These are phyloP conservation scores for Botrytis squamosa DNA, from an alignment of 2,329 filamentous ascomycete genomes.

Conservation along the genomic window DNA sequence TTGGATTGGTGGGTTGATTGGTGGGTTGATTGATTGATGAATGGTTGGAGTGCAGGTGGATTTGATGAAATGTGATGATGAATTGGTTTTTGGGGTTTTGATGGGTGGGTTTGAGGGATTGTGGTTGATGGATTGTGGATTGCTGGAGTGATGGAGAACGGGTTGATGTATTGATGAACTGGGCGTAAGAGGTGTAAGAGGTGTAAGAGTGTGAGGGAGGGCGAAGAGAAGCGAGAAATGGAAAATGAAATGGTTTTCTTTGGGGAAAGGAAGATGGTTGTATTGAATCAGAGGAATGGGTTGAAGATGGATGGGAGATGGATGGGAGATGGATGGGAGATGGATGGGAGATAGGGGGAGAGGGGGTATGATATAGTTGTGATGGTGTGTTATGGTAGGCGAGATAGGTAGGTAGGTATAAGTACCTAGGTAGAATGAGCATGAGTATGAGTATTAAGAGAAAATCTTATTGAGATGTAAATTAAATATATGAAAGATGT, in stretches of 20 bases:
- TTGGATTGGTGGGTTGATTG: too few species aligned
- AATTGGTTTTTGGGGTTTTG: not conserved
- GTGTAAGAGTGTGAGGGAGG: too few species aligned
- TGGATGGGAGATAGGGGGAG: not conserved
- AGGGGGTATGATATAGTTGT: not conserved
- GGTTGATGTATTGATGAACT: too few species aligned
- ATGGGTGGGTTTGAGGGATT: not conserved
- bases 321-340: not conserved
- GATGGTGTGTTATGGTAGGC: not conserved
- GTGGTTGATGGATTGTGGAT: too few species aligned
- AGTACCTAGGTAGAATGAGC: too few species aligned
- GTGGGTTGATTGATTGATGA: too few species aligned
- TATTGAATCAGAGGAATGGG: not conserved
- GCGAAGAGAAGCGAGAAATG: fast-evolving
- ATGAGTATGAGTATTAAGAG: not conserved
- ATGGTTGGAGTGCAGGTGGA: too few species aligned
- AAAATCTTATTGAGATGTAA: not conserved
- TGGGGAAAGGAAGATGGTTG: not conserved
- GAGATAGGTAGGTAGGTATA: too few species aligned
- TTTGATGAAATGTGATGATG: too few species aligned
- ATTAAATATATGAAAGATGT: not conserved
- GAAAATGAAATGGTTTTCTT: not conserved
- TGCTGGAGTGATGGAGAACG: too few species aligned
- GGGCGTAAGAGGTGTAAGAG: not conserved
- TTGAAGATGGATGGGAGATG: too few species aligned